Evolutionary conservation across 352 stramenopile genomes (phyloP).

Genomic region (Pythium insidiosum): DNA sequence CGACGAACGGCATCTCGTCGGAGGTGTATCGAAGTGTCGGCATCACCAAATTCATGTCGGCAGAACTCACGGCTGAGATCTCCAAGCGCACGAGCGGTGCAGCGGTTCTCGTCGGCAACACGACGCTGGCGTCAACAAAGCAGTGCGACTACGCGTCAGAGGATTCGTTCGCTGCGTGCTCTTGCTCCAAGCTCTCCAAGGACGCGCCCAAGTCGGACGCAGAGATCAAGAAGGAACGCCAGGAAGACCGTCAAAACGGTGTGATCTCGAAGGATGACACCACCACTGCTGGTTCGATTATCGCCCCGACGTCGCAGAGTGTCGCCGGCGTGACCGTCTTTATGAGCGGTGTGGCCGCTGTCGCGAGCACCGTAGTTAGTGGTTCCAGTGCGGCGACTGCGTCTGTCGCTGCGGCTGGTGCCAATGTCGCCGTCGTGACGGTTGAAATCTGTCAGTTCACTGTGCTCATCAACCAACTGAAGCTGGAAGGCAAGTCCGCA

Average conservation of each 20-base stretch:
- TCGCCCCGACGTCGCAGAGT: slow-evolving; percentile 59
- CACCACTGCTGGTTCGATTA: slow-evolving; percentile 37
- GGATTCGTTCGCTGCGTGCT: slow-evolving; percentile 54
- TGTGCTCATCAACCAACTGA: slow-evolving; percentile 68
- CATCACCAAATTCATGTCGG: slow-evolving; percentile 49
- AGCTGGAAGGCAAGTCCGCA: slow-evolving; percentile 65
- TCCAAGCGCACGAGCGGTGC: slow-evolving; percentile 21
- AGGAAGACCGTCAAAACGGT: slow-evolving; percentile 26
- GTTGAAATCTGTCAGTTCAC: slow-evolving; percentile 77
- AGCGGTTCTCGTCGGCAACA: slow-evolving; percentile 41
- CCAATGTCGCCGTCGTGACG: slow-evolving; percentile 60
- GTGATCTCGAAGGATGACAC: slow-evolving; percentile 67
- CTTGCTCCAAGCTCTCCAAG: slow-evolving; percentile 50
- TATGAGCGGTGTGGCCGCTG: slow-evolving; percentile 56
- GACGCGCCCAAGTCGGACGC: slow-evolving; percentile 35
- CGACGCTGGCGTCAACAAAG: slow-evolving; percentile 42
- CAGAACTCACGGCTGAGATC: slow-evolving; percentile 28
- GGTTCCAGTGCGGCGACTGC: slow-evolving; percentile 31
- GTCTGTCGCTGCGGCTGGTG: slow-evolving; percentile 39
- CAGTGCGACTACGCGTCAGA: slow-evolving; percentile 61
- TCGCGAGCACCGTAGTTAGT: slow-evolving; percentile 49
- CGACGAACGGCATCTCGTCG: slow-evolving; percentile 52
- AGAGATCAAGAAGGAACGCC: slow-evolving; percentile 53
- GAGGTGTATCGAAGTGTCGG: slow-evolving; percentile 46
- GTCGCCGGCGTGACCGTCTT: slow-evolving; percentile 63